phyloP scores from a whole-genome alignment of 1,139 yeast species.

The Taphrina confusa region DNA sequence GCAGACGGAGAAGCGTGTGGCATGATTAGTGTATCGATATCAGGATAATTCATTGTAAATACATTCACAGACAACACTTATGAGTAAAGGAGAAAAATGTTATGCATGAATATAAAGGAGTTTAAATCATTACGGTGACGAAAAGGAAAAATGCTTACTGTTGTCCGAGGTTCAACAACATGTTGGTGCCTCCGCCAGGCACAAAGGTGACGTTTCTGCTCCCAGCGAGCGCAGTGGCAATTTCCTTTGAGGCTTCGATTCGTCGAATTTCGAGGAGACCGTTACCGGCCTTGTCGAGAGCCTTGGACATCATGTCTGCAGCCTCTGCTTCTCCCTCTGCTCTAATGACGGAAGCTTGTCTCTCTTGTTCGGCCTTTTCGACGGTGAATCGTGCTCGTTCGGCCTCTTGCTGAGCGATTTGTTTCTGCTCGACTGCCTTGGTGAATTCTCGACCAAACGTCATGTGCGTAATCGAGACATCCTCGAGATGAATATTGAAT shows the following conservation, averaged over 20 bases:
- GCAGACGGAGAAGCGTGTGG: not conserved
- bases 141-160: not conserved
- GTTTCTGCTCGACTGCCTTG: conserved; percentile 97
- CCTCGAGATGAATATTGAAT: conserved; percentile 89
- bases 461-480: conserved; percentile 97
- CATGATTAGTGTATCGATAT: too few relatives aligned
- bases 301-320: conserved; percentile 92
- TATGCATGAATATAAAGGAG: not conserved
- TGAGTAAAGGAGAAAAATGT: not conserved
- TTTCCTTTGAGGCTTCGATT: conserved; percentile 94
- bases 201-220: conserved; percentile 90
- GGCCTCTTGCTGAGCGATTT: conserved; percentile 99
- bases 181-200: conserved; percentile 51
- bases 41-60: too few relatives aligned
- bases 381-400: conserved; percentile 94
- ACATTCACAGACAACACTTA: not conserved
- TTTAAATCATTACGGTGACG: not conserved
- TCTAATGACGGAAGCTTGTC: conserved; percentile 89
- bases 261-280: conserved; percentile 92
- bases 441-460: conserved; percentile 97
- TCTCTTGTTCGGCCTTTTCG: conserved; percentile 96
- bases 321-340: conserved; percentile 99
- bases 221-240: conserved; percentile 80
- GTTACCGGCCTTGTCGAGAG: conserved; percentile 92
- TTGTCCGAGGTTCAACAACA: conserved; percentile 31